Evolutionary conservation across 1,139 yeast species (phyloP), one percentile per base, ranked within the genome.

Genomic region (Williopsis jadinii): DNA sequence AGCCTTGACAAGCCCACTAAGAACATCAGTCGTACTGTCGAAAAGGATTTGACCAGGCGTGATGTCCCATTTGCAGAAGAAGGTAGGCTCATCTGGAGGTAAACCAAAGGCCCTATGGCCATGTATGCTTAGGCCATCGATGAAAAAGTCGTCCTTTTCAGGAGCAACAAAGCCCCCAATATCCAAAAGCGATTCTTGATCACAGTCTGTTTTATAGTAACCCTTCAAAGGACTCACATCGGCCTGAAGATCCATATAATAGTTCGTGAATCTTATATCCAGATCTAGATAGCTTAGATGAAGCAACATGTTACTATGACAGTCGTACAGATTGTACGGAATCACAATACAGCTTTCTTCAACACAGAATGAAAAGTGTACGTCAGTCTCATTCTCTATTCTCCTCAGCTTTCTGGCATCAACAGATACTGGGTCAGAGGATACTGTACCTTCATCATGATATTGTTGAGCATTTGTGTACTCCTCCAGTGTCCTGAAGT

Each of bases 91-190:
- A 3, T 72, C 68, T 0, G 97, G 97, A 0, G 96, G 96, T 1
- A 87, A 60, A 0, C 98, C 97, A 68, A 88, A 87, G 80, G 88
- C 77, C 55, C 97, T 71, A 58, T 90, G 95, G 1, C 95, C 92
- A 60, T 84, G 95, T 12, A 85, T 70, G 5, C 71, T 57, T 24
- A 88, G 57, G 0, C 88, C 87, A 52, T 80, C 84, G 38, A 85
- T 71, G 11, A 65, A 60, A 11, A 85, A 51, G 30, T 77, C 75
- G 11, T 60, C 44, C 3, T 50, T 41, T 4, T 44, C 47, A 1
- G 47, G 40, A 1, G 44, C 35, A 3, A 35, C 24, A 26, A 43
- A 52, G 1, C 15, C 28, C 8, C 28, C 32, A 4, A 54, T 43
- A 15, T 55, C 54, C 9, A 52, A 54, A 2, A 64, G 49, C 5